Evolutionary conservation across 192 early-diverging fungal genomes (phyloP).

Genomic region (Linnemannia schmuckeri): DNA sequence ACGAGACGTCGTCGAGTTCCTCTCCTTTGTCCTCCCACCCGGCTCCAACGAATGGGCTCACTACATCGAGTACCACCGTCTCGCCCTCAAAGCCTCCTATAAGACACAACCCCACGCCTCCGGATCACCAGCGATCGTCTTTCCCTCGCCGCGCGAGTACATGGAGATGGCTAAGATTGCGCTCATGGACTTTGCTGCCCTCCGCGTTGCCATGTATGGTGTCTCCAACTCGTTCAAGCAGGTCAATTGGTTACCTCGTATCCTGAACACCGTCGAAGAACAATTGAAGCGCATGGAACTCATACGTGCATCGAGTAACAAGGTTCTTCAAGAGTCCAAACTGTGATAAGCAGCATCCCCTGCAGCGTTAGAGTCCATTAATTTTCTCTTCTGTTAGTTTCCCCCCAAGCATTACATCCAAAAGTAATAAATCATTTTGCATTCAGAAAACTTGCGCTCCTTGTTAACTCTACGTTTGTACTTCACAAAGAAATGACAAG

Average conservation of each 20-base stretch:
- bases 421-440: neutral
- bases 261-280: slow-evolving; percentile 28
- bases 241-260: slow-evolving; percentile 40
- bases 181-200: slow-evolving; percentile 48
- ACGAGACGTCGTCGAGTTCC: slow-evolving; percentile 51
- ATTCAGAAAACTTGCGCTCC: neutral
- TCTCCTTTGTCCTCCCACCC: slow-evolving; percentile 52
- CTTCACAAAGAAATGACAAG: neutral
- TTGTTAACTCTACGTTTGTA: neutral
- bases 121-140: neutral
- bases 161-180: slow-evolving; percentile 46
- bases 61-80: slow-evolving; percentile 54
- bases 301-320: slow-evolving; percentile 11
- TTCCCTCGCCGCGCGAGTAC: slow-evolving; percentile 41
- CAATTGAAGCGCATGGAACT: slow-evolving; percentile 33
- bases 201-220: slow-evolving; percentile 45
- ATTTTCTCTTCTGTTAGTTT: neutral
- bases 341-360: neutral
- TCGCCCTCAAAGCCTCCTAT: slow-evolving; percentile 35
- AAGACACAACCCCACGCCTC: neutral
- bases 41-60: slow-evolving; percentile 42
- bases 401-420: neutral
- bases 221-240: slow-evolving; percentile 53
- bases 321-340: slow-evolving; percentile 26
- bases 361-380: too few relatives aligned